A percentile compares a stretch with the other conserved stretches of the same genome.
Evolutionary conservation across 2,329 filamentous ascomycete genomes (phyloP).

Genomic region (Davidsoniella neocaledoniae): DNA sequence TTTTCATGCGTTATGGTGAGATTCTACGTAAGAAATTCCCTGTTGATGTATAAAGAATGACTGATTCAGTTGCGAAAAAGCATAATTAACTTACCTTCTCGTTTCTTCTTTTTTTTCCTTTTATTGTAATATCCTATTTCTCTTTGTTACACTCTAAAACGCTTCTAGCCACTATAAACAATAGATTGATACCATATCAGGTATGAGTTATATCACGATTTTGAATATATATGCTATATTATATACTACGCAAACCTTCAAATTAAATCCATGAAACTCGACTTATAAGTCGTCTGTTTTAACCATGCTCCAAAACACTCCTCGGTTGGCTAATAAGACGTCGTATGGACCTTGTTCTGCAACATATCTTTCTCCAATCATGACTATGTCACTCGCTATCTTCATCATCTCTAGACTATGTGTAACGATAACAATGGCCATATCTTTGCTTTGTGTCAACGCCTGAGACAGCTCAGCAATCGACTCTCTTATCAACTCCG

Average conservation of each 20-base stretch:
- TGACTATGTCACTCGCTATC: slow-evolving; percentile 54
- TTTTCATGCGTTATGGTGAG: slow-evolving; percentile 30
- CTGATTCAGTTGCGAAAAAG: too few species aligned
- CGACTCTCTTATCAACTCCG: slow-evolving; percentile 45
- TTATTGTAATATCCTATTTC: neutral
- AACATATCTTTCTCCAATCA: slow-evolving; percentile 51
- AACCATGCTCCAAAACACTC: slow-evolving; percentile 32
- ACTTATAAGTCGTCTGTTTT: neutral
- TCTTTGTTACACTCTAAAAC: too few species aligned
- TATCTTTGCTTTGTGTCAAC: slow-evolving; percentile 23
- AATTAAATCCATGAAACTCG: neutral
- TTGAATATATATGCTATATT: too few species aligned
- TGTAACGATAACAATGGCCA: slow-evolving; percentile 49
- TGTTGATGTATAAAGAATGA: too few species aligned
- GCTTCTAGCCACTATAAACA: too few species aligned
- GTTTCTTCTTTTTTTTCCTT: neutral
- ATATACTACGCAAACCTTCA: too few species aligned
- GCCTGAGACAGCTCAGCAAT: slow-evolving; percentile 41
- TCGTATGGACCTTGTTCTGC: slow-evolving; percentile 52
- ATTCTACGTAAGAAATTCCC: too few species aligned
- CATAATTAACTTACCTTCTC: neutral
- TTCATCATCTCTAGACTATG: slow-evolving; percentile 78
- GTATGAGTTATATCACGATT: too few species aligned
- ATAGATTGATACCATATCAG: too few species aligned
- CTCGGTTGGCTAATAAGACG: slow-evolving; percentile 32